Base-by-base conservation (phyloP, 1,284 basidiomycete species). In the Phenoliferia sp. region DNA sequence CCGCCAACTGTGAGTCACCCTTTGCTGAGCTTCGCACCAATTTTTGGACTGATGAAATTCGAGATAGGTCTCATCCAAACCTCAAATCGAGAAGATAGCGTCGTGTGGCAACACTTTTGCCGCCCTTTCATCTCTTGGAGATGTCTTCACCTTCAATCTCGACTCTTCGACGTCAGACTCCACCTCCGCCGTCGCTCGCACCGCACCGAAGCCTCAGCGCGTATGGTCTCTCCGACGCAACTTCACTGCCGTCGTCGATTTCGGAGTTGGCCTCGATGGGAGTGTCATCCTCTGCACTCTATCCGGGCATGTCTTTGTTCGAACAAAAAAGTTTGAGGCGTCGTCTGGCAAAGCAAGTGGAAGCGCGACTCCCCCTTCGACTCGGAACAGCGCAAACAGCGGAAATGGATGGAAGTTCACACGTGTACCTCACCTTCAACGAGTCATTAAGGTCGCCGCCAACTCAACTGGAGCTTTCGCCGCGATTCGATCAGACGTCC, bases 241-340 rank as follows among this genome's bases (percentile, higher is more conserved):
- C 71, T 91, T 92, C 76, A 91, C 90, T 55, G 89, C 90, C 31
- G 91, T 92, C 50, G 86, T 84, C 84, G 94, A 98, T 77, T 89
- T 95, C 10, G 94, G 92, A 0, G 83, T 98, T 28, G 92, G 94
- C 19, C 82, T 86, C 0, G 93, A 97, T 73, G 92, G 94, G 2
- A 86, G 89, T 9, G 85, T 98, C 74, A 89, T 97, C 75, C 84
- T 98, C 54, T 96, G 92, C 80, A 98, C 95, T 0, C 87, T 90
- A 73, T 94, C 94, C 1, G 95, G 95, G 0, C 94, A 98, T 74
- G 94, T 97, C 34, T 98, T 91, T 75, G 85, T 94, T 29, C 87
- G 92, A 32, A 84, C 87, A 26, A 85, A 90, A 26, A 75, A 70
- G 63, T 59, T 65, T 22, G 67, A 66, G 33, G 48, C 62, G 26